Percentiles rank a stretch among this genome's conserved stretches.
phyloP scores from a whole-genome alignment of 352 stramenopile species.

The Nothophytophthora sp. region DNA sequence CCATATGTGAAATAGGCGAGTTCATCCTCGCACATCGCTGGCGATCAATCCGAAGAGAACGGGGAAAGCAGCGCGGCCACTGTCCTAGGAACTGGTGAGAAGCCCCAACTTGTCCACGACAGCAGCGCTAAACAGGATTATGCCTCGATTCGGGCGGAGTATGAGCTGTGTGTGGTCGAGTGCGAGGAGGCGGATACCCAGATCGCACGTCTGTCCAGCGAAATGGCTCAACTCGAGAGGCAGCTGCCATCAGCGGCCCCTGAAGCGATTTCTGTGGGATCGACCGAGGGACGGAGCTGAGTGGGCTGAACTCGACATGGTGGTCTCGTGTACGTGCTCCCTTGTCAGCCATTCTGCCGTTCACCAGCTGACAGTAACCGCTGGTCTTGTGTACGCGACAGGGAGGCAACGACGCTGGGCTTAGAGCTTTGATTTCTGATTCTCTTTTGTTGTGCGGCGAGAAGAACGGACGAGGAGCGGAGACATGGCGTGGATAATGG shows the following conservation, averaged over 20 bases:
- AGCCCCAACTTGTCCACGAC: not conserved
- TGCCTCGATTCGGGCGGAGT: slow-evolving; percentile 27
- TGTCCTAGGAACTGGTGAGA: not conserved
- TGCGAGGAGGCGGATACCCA: slow-evolving; percentile 27
- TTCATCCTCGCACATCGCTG: not conserved
- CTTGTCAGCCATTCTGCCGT: no score
- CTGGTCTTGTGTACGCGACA: slow-evolving; percentile 15
- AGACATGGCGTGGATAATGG: slow-evolving; percentile 6
- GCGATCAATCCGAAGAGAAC: not conserved
- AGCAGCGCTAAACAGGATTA: slow-evolving; percentile 14
- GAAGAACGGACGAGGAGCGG: not conserved
- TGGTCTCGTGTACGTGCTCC: slow-evolving; percentile 16
- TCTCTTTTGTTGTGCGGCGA: slow-evolving; percentile 8
- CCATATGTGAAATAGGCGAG: slow-evolving; percentile 20
- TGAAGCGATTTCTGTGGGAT: no score
- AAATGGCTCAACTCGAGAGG: slow-evolving; percentile 32
- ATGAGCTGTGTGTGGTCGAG: slow-evolving; percentile 29
- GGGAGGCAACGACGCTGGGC: no score
- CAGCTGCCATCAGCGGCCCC: slow-evolving; percentile 9
- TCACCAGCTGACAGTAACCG: slow-evolving; percentile 15
- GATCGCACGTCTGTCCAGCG: slow-evolving; percentile 22
- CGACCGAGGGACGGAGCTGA: no score
- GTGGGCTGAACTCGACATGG: not conserved
- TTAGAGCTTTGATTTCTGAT: no score
- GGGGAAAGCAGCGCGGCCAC: not conserved